phyloP scores from a whole-genome alignment of 106 monocot species.

The Dendrobium officinale region DNA sequence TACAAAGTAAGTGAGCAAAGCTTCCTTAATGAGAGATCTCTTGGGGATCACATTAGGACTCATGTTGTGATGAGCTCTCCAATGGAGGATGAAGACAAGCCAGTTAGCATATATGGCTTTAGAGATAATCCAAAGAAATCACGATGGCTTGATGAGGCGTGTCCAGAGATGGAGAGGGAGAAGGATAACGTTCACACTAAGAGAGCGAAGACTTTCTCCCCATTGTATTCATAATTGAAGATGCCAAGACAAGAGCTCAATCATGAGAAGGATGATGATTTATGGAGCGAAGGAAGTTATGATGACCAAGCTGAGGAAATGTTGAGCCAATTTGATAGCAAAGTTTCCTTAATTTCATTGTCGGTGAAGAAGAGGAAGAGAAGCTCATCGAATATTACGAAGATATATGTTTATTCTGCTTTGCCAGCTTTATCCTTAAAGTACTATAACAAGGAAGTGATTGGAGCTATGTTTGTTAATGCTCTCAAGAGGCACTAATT shows the following conservation, averaged over 20 bases:
- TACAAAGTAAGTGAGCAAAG: slow-evolving; percentile 30
- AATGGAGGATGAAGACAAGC: neutral
- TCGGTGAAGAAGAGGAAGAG: slow-evolving; percentile 4
- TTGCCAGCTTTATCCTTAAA: neutral
- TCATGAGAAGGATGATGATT: neutral
- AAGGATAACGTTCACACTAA: neutral
- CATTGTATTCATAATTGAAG: neutral
- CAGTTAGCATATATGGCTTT: neutral
- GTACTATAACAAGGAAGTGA: neutral
- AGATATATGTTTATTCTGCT: neutral
- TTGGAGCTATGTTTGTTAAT: slow-evolving; percentile 18
- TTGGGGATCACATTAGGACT: slow-evolving; percentile 46
- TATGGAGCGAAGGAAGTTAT: neutral
- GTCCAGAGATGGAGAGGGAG: neutral
- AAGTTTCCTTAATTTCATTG: neutral
- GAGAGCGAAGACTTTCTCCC: neutral
- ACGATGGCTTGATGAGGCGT: neutral
- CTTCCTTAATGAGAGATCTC: slow-evolving; percentile 35
- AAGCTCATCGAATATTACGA: neutral
- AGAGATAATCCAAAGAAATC: neutral
- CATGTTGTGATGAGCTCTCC: slow-evolving; percentile 9
- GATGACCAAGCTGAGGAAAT: neutral
- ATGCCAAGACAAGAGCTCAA: neutral
- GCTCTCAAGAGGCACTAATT: slow-evolving; percentile 19
- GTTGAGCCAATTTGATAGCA: neutral